phyloP scores from a whole-genome alignment of 192 early-diverging fungal species.

The Jimgerdemannia lactiflua region DNA sequence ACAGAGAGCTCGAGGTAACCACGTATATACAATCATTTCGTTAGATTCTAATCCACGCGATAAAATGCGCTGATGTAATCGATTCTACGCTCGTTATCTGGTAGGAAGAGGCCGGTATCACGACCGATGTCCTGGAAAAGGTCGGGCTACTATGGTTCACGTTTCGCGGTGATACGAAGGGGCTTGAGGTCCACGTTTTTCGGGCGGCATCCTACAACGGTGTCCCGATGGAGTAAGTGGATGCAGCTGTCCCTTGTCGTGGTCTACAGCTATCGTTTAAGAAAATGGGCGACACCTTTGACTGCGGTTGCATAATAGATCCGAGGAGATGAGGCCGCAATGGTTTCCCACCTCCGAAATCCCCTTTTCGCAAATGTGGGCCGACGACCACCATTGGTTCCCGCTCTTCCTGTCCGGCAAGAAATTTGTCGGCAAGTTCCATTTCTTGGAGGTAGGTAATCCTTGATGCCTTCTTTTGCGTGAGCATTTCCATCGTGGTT shows the following conservation, averaged over 20 bases:
- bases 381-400: slow-evolving; percentile 66
- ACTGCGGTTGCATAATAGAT: slow-evolving; percentile 15
- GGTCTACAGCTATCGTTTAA: neutral
- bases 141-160: slow-evolving; percentile 61
- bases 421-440: slow-evolving; percentile 46
- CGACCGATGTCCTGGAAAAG: slow-evolving; percentile 33
- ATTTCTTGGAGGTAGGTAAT: slow-evolving; percentile 32
- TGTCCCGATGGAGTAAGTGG: slow-evolving; percentile 51
- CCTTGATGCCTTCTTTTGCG: neutral
- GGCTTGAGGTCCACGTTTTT: slow-evolving; percentile 68
- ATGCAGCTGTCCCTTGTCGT: neutral
- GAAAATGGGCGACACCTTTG: neutral
- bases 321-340: slow-evolving; percentile 75
- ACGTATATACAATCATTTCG: neutral
- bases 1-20: slow-evolving; percentile 55
- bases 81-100: neutral
- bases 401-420: slow-evolving; percentile 43
- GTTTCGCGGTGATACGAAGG: slow-evolving; percentile 59
- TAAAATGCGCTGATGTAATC: neutral
- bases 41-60: neutral
- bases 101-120: slow-evolving; percentile 55
- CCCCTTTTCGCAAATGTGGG: slow-evolving; percentile 72
- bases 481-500: too few species aligned
- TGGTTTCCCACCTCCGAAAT: slow-evolving; percentile 58
- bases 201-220: slow-evolving; percentile 40